Base-by-base conservation (phyloP, 768 basidiomycete genomes). In the Serendipita sp. region DNA sequence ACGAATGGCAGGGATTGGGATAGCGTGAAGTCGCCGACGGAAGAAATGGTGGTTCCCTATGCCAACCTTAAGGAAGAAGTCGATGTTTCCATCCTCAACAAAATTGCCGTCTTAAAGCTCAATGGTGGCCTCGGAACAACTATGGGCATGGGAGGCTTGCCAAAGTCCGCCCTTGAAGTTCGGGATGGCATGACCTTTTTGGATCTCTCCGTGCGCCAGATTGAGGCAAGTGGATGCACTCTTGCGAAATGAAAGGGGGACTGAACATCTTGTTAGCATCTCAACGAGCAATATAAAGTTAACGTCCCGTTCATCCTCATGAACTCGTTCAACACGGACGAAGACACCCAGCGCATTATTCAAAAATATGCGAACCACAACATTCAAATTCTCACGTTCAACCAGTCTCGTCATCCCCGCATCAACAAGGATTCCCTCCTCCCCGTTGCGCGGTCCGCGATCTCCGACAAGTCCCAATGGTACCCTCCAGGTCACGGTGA, bases 301-400 rank as follows among this genome's bases (percentile, higher is more conserved):
- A 87, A 96, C 74, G 90, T 95, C 48, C 93, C 91, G n/a, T 86
- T 96, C 73, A 88, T 96, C 76, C 83, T 97, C 70, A 95, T 96
- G 95, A 96, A 93, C 71, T 95, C 91, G 62, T 97, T 98, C 81
- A 95, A 95, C 79, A 97, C 94, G 20, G 89, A 93, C 72, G 90
- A 96, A 41, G 93, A 97, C 73, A 95, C 94, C 58, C 83, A 90
- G 65, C 87, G 90, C 67, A 90, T 96, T 79, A 91, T 94, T 75
- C 91, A 96, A 74, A 96, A 95, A 76, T 96, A 96, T 73, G 84
- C 86, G 60, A 89, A 92, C 76, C 92, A 94, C 76, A 90, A 93
- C 71, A 82, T 96, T 70, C 88, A 89, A 72, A 91, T 95, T 74
- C 85, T 85, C 61, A 85, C 84, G 64, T 93, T 94, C 79, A 90